Base-by-base conservation (phyloP, 805 yeast species). In the Zygosaccharomyces bailii region DNA sequence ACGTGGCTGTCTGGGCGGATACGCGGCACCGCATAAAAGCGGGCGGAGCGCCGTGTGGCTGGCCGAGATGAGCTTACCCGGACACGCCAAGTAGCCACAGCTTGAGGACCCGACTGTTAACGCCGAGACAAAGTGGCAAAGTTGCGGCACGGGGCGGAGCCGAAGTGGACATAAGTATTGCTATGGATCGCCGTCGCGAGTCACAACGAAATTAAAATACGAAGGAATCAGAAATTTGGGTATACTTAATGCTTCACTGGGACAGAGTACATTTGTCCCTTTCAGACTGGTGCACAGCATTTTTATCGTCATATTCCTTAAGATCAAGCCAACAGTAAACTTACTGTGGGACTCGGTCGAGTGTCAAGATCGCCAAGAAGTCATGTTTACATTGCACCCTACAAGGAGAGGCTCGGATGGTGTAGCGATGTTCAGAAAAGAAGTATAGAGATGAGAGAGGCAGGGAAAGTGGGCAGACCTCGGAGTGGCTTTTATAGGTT, bases 211-310 rank as follows among this genome's bases (percentile, higher is more conserved):
- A 16, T 38, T 38, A 29, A 20, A 21, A 34, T 25, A 21, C 23
- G 30, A 31, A 40, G 51, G 51, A 45, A 56, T 63, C 67, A 63
- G 67, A 61, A 63, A 63, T 64, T 61, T 61, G 66, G 67, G 66
- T 63, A 62, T 64, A 64, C 67, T 61, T 53, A 44, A 63, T 64
- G 59, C 64, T 64, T 64, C 68, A 64, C 36, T 34, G 63, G 44
- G 50, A 48, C 59, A 55, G 68, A 64, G 68, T 64, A 64, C 67
- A 39, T 42, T 21, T 42, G 45, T 29, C 35, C 49, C 35, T 46
- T n/a, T 59, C 67, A 63, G 67, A 61, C 67, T 62, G 68, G 67
- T 63, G 67, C 68, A 64, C 67, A 61, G 66, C 67, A 56, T 61
- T 58, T 60, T 46, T 59, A 58, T 63, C 66, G 62, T 62, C 68